Conservation (phyloP, 2,329 filamentous ascomycete genomes). For the Paracorniculantispora psalliotae region DNA sequence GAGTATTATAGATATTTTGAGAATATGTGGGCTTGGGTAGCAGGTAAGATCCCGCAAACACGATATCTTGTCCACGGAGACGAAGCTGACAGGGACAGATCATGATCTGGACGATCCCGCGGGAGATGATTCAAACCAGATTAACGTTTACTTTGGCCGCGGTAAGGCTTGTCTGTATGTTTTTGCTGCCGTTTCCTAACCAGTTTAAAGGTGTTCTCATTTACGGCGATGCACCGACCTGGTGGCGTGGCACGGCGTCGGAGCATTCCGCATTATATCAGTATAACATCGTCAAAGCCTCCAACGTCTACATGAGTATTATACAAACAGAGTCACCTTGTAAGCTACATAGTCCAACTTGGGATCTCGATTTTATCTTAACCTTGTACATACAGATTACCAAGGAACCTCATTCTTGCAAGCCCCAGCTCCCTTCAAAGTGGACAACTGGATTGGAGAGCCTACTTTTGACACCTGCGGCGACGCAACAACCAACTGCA, state of each 20-base stretch:
- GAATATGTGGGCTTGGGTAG: neutral
- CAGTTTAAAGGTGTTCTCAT: slow-evolving; percentile 19
- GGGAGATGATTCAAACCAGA: slow-evolving; percentile 36
- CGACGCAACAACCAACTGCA: slow-evolving; percentile 14
- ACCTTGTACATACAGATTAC: slow-evolving; percentile 10
- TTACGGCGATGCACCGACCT: neutral
- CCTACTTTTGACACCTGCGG: slow-evolving; percentile 15
- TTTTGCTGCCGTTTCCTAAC: neutral
- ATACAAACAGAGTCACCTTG: slow-evolving; percentile 36
- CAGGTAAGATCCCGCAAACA: neutral
- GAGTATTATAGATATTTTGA: neutral
- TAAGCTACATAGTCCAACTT: neutral
- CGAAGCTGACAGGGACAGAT: no score
- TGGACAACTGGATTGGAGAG: neutral
- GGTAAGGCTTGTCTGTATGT: slow-evolving; percentile 36
- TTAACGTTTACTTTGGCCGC: slow-evolving; percentile 49
- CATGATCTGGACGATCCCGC: slow-evolving; percentile 49
- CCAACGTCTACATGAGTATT: slow-evolving; percentile 43
- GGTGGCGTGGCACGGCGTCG: neutral
- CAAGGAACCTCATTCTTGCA: slow-evolving; percentile 15
- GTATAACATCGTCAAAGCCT: slow-evolving; percentile 41
- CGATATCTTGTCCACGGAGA: no score
- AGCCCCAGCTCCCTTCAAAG: slow-evolving; percentile 17
- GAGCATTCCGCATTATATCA: slow-evolving; percentile 38
- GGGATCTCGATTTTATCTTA: neutral